phyloP scores from a whole-genome alignment of 768 basidiomycete species.

The Leccinum imitatum region DNA sequence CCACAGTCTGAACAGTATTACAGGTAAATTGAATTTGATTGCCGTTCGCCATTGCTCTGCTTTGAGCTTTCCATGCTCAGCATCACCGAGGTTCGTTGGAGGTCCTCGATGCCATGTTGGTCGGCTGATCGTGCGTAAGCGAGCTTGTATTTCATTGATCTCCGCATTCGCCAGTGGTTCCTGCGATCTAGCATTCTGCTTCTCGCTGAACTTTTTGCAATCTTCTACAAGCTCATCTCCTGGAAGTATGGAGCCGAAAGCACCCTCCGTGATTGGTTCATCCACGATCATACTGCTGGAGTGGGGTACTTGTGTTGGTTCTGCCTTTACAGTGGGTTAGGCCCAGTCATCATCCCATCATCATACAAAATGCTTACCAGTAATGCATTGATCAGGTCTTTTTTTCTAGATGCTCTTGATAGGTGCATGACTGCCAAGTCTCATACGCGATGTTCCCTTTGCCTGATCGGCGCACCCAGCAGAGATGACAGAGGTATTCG shows the following conservation, averaged over 20 bases:
- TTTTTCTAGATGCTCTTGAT: constrained; percentile 10
- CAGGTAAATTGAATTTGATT: too few species aligned
- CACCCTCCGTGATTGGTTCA: not conserved
- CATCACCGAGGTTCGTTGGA: too few species aligned
- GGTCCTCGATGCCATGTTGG: too few species aligned
- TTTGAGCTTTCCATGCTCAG: too few species aligned
- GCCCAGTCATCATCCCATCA: too few species aligned
- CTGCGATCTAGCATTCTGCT: too few species aligned
- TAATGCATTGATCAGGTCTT: not conserved
- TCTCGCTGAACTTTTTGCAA: not conserved
- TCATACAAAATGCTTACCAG: not conserved
- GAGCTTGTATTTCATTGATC: too few species aligned
- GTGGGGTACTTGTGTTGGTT: too few species aligned
- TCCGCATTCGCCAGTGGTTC: not conserved
- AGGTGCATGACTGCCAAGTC: constrained; percentile 20
- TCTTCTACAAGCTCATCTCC: not conserved
- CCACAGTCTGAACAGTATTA: too few species aligned
- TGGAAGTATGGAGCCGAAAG: not conserved
- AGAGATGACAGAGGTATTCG: not conserved
- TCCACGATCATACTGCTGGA: not conserved
- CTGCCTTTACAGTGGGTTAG: not conserved
- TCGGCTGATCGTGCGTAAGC: too few species aligned
- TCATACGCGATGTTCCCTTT: constrained; percentile 26
- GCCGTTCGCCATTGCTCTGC: too few species aligned
- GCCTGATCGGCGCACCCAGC: constrained; percentile 3